Base-by-base conservation (phyloP, 1,284 basidiomycete species). In the Xerocomus amazonicus region DNA sequence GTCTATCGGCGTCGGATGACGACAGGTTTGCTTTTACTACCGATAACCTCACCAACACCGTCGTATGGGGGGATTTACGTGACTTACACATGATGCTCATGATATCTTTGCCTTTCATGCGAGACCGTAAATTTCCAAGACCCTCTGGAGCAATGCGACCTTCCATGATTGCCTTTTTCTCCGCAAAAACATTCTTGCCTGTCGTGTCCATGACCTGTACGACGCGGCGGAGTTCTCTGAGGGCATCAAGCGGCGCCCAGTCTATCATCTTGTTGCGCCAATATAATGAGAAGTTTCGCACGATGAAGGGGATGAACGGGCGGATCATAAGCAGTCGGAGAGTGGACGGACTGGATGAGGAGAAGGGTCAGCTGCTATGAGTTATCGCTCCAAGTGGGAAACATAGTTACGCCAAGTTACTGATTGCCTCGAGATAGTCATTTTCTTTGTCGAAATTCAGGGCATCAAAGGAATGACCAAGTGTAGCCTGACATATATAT, bases 401-500 rank as follows among this genome's bases (percentile, higher is more conserved):
- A 44, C 12, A 19, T 38, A 13, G 76, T 37, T 57, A 80, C 78
- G 75, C 73, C 9, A 81, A 55, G 39, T 72, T 71, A 50, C 71
- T 75, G 47, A 79, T 70, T 1, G 77, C 74, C n/a, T 65, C 62
- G 2, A 75, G 68, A 55, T 80, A 80, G 1, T 72, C 66, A 51
- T 75, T 77, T 45, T 70, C 73, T 34, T 70, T 61, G 9, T 67
- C 62, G 16, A 72, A 65, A 39, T 76, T 70, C 6, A 81, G 64
- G 3, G 77, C 73, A 48, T 76, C 70, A 56, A 81, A 81, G 3
- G 76, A 78, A 57, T 81, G 75, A 0, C 77, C 78, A 0, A 81
- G 61, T 9, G 75, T 68, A 3, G 75, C 72, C 56, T 73, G 73
- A 12, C 77, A 78, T 14, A 78, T 70, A 3, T 70, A 70, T 59